Conservation (phyloP, 176 grass and related monocot genomes). For the Eragrostis curvula region DNA sequence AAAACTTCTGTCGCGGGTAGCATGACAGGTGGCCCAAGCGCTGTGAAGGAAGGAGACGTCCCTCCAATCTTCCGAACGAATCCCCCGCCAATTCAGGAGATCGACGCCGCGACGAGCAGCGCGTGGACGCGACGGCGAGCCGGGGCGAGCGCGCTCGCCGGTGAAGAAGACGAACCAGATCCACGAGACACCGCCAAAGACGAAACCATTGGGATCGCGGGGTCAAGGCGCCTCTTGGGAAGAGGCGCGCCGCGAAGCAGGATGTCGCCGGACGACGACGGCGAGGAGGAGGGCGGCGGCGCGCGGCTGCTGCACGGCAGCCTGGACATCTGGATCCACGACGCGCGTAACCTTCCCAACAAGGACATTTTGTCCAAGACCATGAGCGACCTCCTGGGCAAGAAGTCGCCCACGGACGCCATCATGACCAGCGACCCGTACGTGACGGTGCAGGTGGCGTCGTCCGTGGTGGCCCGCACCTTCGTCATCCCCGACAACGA, state of each 20-base stretch:
- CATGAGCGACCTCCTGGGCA: slow-evolving; percentile 58
- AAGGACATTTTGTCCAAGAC: slow-evolving; percentile 87
- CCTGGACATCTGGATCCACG: slow-evolving; percentile 76
- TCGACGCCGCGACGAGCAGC: slow-evolving; percentile 27
- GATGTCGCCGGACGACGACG: neutral
- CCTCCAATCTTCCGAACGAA: neutral
- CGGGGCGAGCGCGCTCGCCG: neutral
- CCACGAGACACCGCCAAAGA: neutral
- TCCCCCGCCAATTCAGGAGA: slow-evolving; percentile 31
- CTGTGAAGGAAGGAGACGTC: neutral
- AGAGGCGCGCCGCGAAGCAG: neutral
- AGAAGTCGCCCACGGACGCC: slow-evolving; percentile 30
- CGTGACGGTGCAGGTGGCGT: slow-evolving; percentile 63
- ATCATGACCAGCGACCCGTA: slow-evolving; percentile 89
- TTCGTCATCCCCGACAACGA: slow-evolving; percentile 78
- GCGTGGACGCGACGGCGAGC: slow-evolving; percentile 33
- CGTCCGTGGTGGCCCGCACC: slow-evolving; percentile 64
- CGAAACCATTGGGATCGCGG: neutral
- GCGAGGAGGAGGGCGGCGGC: neutral
- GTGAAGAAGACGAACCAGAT: neutral
- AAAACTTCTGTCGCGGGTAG: neutral
- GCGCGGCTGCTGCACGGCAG: slow-evolving; percentile 79
- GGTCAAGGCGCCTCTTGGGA: neutral
- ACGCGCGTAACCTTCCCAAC: slow-evolving; percentile 84
- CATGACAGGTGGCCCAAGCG: neutral